Conservation (phyloP, 2,329 filamentous ascomycete species). For the Fusarium devonianum region DNA sequence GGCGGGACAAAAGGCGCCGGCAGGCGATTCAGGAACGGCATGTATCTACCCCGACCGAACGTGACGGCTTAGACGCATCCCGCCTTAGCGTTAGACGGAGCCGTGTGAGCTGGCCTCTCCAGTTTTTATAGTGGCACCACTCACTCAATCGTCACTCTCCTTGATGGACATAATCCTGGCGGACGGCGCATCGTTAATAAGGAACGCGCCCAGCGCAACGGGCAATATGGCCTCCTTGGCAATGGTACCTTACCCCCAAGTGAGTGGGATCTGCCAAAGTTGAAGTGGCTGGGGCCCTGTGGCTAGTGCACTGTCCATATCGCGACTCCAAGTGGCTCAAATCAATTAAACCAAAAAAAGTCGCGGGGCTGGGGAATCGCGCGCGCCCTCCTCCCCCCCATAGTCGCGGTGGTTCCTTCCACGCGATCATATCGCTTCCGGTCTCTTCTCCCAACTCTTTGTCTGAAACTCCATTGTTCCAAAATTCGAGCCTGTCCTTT, state of each 20-base stretch:
- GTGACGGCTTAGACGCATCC: slow-evolving; percentile 3
- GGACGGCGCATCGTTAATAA: too few relatives aligned
- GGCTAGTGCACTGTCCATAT: slow-evolving; percentile 12
- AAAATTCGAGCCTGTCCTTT: slow-evolving; percentile 8
- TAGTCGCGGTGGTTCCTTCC: slow-evolving; percentile 31
- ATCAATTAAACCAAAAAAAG: slow-evolving; percentile 39
- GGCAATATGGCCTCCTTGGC: too few relatives aligned
- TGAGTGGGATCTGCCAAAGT: not conserved
- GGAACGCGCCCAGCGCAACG: too few relatives aligned
- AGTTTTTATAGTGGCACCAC: too few relatives aligned
- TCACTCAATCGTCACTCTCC: too few relatives aligned
- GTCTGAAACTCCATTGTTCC: slow-evolving; percentile 15
- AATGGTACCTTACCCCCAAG: too few relatives aligned
- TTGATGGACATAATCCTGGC: too few relatives aligned
- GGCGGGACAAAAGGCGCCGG: slow-evolving; percentile 4
- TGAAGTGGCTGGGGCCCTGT: slow-evolving; percentile 9
- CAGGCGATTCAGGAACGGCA: slow-evolving; percentile 13
- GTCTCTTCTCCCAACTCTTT: slow-evolving; percentile 9
- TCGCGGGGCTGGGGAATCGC: slow-evolving; percentile 41
- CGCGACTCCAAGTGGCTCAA: slow-evolving; percentile 21
- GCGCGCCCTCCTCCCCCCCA: slow-evolving; percentile 10
- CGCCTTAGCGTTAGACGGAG: not conserved
- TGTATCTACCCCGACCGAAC: not conserved
- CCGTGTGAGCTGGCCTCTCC: not conserved
- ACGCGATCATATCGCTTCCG: slow-evolving; percentile 9